phyloP scores from a whole-genome alignment of 805 yeast genomes.

The Monosporozyma servazzii region DNA sequence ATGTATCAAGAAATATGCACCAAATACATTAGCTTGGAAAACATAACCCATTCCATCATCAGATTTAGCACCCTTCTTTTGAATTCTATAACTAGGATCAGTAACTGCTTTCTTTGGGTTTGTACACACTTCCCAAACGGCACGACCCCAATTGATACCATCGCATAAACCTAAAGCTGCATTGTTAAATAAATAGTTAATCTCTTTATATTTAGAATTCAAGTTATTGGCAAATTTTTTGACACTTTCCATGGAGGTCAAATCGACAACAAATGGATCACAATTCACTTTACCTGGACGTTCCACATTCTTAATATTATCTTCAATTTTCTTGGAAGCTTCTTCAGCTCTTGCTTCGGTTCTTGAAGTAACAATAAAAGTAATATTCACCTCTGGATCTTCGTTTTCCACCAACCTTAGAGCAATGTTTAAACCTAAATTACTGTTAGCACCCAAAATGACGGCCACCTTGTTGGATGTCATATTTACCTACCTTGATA shows the following conservation, averaged over 20 bases:
- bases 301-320: conserved; percentile 31
- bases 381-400: conserved; percentile 46
- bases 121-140: conserved; percentile 52
- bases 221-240: conserved; percentile 63
- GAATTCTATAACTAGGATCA: conserved; percentile 75
- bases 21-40: conserved; percentile 91
- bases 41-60: conserved; percentile 75
- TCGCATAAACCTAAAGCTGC: conserved; percentile 83
- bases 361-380: conserved; percentile 81
- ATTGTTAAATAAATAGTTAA: conserved; percentile 76
- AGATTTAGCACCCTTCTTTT: conserved; percentile 65
- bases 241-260: conserved; percentile 78
- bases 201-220: conserved; percentile 45
- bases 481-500: background rate
- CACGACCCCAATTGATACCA: conserved; percentile 82
- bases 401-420: conserved; percentile 59
- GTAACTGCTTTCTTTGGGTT: conserved; percentile 77
- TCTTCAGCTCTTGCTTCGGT: conserved; percentile 76
- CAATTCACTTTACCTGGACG: conserved; percentile 58
- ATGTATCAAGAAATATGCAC: conserved; percentile 78
- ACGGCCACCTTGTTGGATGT: conserved; percentile 30
- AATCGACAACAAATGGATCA: conserved; percentile 80
- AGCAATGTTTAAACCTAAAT: conserved; percentile 79
- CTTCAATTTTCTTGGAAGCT: conserved; percentile 49
- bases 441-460: conserved; percentile 43